Evolutionary conservation across 176 grass and related monocot species (phyloP), one percentile per base, ranked within the genome.

Genomic region (Lolium perenne): DNA sequence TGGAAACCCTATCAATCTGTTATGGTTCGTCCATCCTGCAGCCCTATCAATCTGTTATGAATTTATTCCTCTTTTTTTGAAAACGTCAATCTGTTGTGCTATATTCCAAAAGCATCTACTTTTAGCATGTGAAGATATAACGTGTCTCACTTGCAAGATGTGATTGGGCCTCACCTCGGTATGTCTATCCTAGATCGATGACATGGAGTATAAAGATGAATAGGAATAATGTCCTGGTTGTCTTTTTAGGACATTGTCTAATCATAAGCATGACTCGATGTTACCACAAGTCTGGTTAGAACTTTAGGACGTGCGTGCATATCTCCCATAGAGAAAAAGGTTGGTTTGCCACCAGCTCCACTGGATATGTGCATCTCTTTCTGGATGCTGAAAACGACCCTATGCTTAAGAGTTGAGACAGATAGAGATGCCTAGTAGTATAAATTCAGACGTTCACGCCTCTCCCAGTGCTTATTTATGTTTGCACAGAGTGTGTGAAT

Each of bases 361-460:
- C 21, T 77, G 60, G 73, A 51, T 45, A 75, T 57, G 16, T 14
- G 32, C 73, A 22, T 8, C 77, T 6, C 60, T 71, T 61, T 38
- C 46, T 55, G 59, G 48, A 43, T 7, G 41, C 41, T 43, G 41
- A 43, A 43, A 43, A 7, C 1, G 41, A 43, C 41, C 41, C 4
- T 43, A 43, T 43, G 6, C 41, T 43, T 43, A 7, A 43, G 41
- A 43, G 41, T 43, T 43, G 41, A 43, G 41, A 43, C 13, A 21
- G 72, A 10, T 12, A 12, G 38, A n/a, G 62, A 84, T n/a, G 9
- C 32, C 22, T 7, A 38, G 9, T 21, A 32, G 77, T 59, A 2
- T 75, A 74, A 7, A 89, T 67, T 10, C n/a, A 82, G 83, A 51
- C 88, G 71, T 86, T 53, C 41, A 86, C 71, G 83, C 41, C 71